These are phyloP conservation scores for Candida qinlingensis DNA, from an alignment of 805 yeast genomes.

Conservation along the genomic window DNA sequence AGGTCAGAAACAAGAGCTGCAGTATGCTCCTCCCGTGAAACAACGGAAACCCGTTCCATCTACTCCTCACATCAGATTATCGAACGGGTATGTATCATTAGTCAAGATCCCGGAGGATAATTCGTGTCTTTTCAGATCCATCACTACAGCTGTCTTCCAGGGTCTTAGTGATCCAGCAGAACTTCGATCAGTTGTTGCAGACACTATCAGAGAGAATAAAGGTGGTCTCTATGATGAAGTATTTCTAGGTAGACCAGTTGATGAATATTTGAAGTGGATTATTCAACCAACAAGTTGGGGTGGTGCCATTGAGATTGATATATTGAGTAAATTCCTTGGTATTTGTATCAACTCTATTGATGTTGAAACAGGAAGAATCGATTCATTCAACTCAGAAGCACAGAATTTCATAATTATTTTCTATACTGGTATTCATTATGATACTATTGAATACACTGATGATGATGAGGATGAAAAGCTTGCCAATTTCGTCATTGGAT, in stretches of 20 bases:
- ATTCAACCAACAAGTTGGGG: slow-evolving; percentile 64
- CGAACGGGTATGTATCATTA: slow-evolving; percentile 36
- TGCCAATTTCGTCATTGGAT: slow-evolving; percentile 35
- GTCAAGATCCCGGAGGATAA: slow-evolving; percentile 71
- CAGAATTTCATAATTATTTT: slow-evolving; percentile 45
- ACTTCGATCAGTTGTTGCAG: slow-evolving; percentile 48
- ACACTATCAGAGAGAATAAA: slow-evolving; percentile 37
- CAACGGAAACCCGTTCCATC: neutral
- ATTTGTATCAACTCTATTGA: slow-evolving; percentile 57
- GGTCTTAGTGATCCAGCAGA: slow-evolving; percentile 40
- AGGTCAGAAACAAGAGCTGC: neutral
- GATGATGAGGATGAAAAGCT: slow-evolving; percentile 32
- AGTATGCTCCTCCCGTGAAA: slow-evolving; percentile 5
- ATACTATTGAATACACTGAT: slow-evolving; percentile 40
- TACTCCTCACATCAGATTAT: slow-evolving; percentile 10
- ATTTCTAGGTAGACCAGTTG: slow-evolving; percentile 46
- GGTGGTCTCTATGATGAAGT: slow-evolving; percentile 47
- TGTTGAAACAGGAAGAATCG: slow-evolving; percentile 53
- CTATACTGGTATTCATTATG: slow-evolving; percentile 74
- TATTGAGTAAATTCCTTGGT: slow-evolving; percentile 47
- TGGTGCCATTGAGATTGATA: slow-evolving; percentile 73
- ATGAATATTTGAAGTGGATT: slow-evolving; percentile 59
- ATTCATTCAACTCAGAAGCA: slow-evolving; percentile 41
- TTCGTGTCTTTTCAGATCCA: slow-evolving; percentile 68
- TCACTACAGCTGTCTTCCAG: slow-evolving; percentile 45